Evolutionary conservation across 2,329 filamentous ascomycete species (phyloP).

Genomic region (Monosporascus ibericus): DNA sequence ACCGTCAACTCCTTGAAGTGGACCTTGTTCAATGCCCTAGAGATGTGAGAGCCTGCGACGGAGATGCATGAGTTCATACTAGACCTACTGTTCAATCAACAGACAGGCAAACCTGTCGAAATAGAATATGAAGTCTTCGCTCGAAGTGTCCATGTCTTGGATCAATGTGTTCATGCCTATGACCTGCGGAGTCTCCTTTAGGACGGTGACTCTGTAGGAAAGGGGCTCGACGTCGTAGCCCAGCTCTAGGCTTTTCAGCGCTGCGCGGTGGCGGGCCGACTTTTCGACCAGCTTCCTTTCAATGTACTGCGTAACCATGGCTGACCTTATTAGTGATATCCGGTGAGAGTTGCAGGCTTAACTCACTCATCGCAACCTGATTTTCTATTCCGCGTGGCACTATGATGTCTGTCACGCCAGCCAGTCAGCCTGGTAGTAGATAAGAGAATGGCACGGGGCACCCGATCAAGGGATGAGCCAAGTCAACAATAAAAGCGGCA

Average conservation of each 20-base stretch:
- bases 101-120: conserved; percentile 86
- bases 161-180: conserved; percentile 87
- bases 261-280: conserved; percentile 73
- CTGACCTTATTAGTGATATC: conserved; percentile 32
- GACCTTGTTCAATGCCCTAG: conserved; percentile 69
- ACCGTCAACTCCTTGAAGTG: conserved; percentile 60
- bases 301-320: conserved; percentile 92
- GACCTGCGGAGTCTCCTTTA: conserved; percentile 75
- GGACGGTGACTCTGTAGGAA: conserved; percentile 65
- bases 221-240: conserved; percentile 66
- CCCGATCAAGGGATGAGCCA: neutral
- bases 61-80: neutral
- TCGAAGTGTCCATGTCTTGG: conserved; percentile 67
- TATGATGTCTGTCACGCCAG: conserved; percentile 63
- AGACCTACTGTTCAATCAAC: conserved; percentile 66
- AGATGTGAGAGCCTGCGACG: conserved; percentile 1
- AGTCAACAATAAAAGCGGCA: neutral
- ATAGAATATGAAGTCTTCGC: conserved; percentile 96
- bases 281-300: conserved; percentile 82
- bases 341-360: neutral
- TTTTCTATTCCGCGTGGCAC: conserved; percentile 94
- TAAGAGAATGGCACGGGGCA: conserved; percentile 7
- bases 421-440: conserved; percentile 1
- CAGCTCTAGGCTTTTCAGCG: conserved; percentile 69
- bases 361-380: conserved; percentile 74